Base-by-base conservation (phyloP, 805 yeast genomes). In the Wickerhamomyces silvicola region DNA sequence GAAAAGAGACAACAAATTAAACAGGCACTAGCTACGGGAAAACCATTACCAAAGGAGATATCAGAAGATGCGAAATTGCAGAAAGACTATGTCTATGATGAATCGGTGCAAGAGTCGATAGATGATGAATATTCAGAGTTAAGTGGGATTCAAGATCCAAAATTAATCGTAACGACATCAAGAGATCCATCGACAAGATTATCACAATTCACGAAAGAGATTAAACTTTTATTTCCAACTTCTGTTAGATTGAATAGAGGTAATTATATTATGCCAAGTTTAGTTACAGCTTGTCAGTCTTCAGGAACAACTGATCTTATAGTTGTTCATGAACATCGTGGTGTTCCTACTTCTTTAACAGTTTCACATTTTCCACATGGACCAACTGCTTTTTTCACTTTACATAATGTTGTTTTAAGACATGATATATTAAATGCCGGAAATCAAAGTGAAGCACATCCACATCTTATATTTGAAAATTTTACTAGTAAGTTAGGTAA, bases 351-450 rank as follows among this genome's bases (percentile, higher is more conserved):
- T 0, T 84, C 96, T 1, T 51, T 92, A 38, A 90, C 97, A 1
- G 64, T 92, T 18, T 80, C 92, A 21, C 99, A 92, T 65, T 83
- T 92, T 57, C 99, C 98, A 4, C 95, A 92, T 55, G 99, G 99
- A 0, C 99, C 98, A 13, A 83, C 97, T 2, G 94, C 92, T 21
- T 80, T 83, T 28, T 92, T 92, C 67, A 84, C 97, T 9, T 64
- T 92, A 36, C 97, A 92, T 60, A 92, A 92, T 51, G 97, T 92
- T 33, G 87, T 85, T 17, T 66, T 92, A 36, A 79, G 97, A 57
- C 99, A 92, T 57, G 99, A 92, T 61, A 72, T 92, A 27, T 66
- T 81, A 18, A 76, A 85, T 48, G 70, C 81, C 19, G 97, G 97
- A 11, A 87, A 83, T 50, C 84, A 83, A 43, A 77, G 90, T 36